phyloP scores from a whole-genome alignment of 106 monocot genomes.

The Chionographis japonica region DNA sequence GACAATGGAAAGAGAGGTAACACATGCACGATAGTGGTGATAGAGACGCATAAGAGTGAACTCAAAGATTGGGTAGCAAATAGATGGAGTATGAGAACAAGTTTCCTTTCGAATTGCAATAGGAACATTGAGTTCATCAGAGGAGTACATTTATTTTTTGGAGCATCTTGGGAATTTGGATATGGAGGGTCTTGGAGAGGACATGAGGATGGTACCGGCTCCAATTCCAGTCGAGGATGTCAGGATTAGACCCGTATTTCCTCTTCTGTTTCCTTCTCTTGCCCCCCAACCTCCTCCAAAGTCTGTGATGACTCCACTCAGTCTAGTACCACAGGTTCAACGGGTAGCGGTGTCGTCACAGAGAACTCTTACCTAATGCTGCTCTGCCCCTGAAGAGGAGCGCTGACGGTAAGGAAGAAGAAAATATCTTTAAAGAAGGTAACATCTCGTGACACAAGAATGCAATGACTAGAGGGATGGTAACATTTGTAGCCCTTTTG shows the following conservation, averaged over 20 bases:
- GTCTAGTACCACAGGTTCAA: too few relatives aligned
- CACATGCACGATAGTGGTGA: not conserved
- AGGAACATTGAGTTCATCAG: not conserved
- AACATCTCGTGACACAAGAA: slow-evolving; percentile 2
- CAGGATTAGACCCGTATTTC: too few relatives aligned
- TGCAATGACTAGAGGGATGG: not conserved
- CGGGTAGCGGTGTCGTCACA: not conserved
- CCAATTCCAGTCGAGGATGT: too few relatives aligned
- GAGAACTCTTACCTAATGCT: not conserved
- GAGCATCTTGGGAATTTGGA: not conserved
- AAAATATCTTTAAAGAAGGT: not conserved
- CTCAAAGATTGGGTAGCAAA: not conserved
- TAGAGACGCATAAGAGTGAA: not conserved
- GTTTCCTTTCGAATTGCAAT: slow-evolving; percentile 14
- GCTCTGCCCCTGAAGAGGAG: not conserved
- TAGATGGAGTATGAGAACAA: not conserved
- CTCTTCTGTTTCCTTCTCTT: too few relatives aligned
- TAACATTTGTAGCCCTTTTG: slow-evolving; percentile 10
- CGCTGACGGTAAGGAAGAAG: not conserved
- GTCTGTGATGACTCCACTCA: not conserved
- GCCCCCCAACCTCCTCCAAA: too few relatives aligned
- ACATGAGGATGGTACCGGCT: too few relatives aligned
- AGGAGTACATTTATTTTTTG: not conserved
- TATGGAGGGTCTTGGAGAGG: too few relatives aligned
- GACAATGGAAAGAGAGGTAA: not conserved